Base-by-base conservation (phyloP, 306 rosid species). In the Quercus variabilis region DNA sequence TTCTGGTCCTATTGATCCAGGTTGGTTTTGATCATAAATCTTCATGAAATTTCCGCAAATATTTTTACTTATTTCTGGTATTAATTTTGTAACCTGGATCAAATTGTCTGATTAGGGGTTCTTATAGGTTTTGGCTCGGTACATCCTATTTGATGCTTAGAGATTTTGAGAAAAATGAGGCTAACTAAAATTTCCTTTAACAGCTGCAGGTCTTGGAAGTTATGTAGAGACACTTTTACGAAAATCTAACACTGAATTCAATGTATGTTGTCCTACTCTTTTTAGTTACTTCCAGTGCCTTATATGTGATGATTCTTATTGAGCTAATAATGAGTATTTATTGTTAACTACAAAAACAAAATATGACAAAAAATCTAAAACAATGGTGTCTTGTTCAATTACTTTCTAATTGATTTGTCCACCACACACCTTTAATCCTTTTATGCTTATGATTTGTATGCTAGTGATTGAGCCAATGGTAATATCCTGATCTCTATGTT, bases 121-220 rank as follows among this genome's bases (percentile, higher is more conserved):
- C 43, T 57, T 82, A 14, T 26, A 5, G 52, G 4, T 0, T 73
- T 31, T 58, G 17, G 65, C 21, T n/a, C 59, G 6, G 71, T 2
- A 63, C 31, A 17, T 41, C 51, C 43, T 79, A 23, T 38, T 69
- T 68, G 55, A 68, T 78, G 72, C 78, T 80, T 77, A 28, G 18
- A 70, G 72, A 79, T 79, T 65, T 76, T 49, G 80, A 81, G 76
- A 69, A 73, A 74, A 79, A 82, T 46, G 71, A 82, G 52, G 69
- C 84, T 88, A 78, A 88, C 73, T 74, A 8, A 83, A 49, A 63
- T 85, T 64, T 30, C 74, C 76, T 79, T 76, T 75, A 74, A 78
- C 97, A 94, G 99, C 86, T 82, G 79, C 91, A 67, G 97, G 95
- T 74, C 85, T 92, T 10, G 87, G 87, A 88, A 91, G 88, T 80